Evolutionary conservation across 208 protist species (phyloP), one percentile per base, ranked within the genome.

Genomic region (Phytomonas serpens): DNA sequence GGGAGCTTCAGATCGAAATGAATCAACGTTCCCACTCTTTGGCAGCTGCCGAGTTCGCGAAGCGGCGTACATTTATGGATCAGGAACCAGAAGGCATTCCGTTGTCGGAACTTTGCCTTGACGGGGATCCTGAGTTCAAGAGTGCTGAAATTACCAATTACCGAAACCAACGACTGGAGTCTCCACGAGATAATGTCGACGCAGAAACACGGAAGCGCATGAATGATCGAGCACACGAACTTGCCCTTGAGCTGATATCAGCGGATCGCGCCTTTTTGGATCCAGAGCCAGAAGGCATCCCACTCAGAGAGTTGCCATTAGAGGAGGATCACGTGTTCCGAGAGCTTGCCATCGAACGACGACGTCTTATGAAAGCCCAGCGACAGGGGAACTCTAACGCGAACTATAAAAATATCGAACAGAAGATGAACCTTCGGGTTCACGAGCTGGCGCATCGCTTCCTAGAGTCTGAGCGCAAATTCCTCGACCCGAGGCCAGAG

Each of bases 61-160:
- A 84, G 75, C 68, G 67, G 34, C 90, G 90, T 57, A 78, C 47
- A 64, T 93, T 93, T 61, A 87, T 95, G 86, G 76, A 86, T 31
- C 78, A 73, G 33, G 90, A 92, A 38, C 80, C 81, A 4, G 85
- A 92, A 75, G 90, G 86, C 66, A 78, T 95, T 61, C 83, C 86
- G 30, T 75, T 95, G 37, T 70, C 67, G 36, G 81, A 91, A 71
- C 68, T 95, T 9, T 80, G 82, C 31, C 83, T 95, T 38, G 85
- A 92, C 77, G 82, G 86, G 70, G 90, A 95, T 64, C 82, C 79
- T 2, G 79, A 88, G 64, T 95, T 95, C 72, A 93, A 89, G 79
- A 76, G 84, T 47, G 80, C 81, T 6, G 90, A 95, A 64, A 87
- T 91, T 14, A 68, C 73, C 9, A 83, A 80, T 7, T 95, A 92